Percentiles rank a stretch among this genome's conserved stretches.
Evolutionary conservation across 306 rosid species (phyloP).

Genomic region (Quercus parvula): DNA sequence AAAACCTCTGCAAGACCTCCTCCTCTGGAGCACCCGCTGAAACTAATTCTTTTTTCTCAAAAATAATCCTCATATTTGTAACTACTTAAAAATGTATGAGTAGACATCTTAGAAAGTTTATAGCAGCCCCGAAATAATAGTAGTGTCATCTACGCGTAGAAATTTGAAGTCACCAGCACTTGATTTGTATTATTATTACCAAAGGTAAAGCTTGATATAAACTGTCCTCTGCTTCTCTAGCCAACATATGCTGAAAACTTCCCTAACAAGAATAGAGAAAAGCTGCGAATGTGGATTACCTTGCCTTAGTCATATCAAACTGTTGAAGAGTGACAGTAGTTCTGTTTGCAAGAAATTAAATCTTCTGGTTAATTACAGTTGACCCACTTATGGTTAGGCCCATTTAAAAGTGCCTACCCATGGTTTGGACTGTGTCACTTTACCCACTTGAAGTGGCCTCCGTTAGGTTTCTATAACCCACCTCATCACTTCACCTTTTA

Average conservation of each 20-base stretch:
- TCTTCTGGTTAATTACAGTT: no score
- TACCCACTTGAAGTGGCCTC: no score
- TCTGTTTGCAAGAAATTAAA: neutral
- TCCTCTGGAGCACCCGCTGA: neutral
- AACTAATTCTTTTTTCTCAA: neutral
- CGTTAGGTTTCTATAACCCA: no score
- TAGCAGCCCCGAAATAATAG: neutral
- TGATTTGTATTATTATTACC: neutral
- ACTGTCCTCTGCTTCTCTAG: neutral
- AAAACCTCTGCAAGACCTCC: neutral
- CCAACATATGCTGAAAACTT: neutral
- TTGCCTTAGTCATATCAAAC: neutral
- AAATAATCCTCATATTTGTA: neutral
- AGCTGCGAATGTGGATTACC: neutral
- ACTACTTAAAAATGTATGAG: neutral
- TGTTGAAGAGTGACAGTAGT: neutral
- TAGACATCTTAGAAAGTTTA: neutral
- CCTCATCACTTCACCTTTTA: no score
- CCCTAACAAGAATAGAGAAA: neutral
- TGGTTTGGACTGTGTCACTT: no score
- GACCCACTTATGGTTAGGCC: no score
- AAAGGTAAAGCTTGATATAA: neutral
- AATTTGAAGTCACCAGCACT: neutral
- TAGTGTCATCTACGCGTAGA: neutral
- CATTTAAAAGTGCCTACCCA: no score